Percentiles rank a stretch among this genome's conserved stretches.
Conservation (phyloP, 257 asterid genomes). For the Rehmannia glutinosa region DNA sequence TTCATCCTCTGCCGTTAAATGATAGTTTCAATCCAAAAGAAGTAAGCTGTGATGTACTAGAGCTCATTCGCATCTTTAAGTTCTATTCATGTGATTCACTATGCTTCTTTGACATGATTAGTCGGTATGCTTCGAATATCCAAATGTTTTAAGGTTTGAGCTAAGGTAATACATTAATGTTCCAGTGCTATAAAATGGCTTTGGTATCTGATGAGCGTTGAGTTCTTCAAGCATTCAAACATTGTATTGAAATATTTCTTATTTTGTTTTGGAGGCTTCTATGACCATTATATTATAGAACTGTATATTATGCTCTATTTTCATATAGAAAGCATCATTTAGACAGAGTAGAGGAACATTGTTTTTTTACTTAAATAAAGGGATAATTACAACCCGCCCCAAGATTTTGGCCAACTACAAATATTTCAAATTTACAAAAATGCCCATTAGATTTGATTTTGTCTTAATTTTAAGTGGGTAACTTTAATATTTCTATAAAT, state of each 20-base stretch:
- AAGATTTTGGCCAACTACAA: too few relatives aligned
- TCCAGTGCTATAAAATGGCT: neutral
- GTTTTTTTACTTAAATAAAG: too few relatives aligned
- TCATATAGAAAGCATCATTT: neutral
- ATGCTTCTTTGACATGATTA: neutral
- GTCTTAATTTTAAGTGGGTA: too few relatives aligned
- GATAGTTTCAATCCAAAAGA: conserved; percentile 44
- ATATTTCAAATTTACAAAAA: too few relatives aligned
- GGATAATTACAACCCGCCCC: too few relatives aligned
- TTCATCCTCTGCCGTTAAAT: conserved; percentile 48
- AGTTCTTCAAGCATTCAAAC: conserved; percentile 1
- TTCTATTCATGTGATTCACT: neutral
- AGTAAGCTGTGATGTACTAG: conserved; percentile 34
- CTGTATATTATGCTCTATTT: too few relatives aligned
- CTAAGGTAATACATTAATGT: neutral
- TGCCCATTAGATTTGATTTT: too few relatives aligned
- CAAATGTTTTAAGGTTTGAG: conserved; percentile 1
- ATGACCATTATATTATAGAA: too few relatives aligned
- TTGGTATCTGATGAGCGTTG: neutral
- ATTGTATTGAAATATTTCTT: too few relatives aligned
- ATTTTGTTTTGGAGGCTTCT: too few relatives aligned
- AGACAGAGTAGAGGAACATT: neutral
- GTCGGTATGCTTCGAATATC: neutral
- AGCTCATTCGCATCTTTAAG: conserved; percentile 10
- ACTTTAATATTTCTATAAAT: too few relatives aligned